Base-by-base conservation (phyloP, 2,329 filamentous ascomycete genomes). In the Xylariomycetidae sp. region DNA sequence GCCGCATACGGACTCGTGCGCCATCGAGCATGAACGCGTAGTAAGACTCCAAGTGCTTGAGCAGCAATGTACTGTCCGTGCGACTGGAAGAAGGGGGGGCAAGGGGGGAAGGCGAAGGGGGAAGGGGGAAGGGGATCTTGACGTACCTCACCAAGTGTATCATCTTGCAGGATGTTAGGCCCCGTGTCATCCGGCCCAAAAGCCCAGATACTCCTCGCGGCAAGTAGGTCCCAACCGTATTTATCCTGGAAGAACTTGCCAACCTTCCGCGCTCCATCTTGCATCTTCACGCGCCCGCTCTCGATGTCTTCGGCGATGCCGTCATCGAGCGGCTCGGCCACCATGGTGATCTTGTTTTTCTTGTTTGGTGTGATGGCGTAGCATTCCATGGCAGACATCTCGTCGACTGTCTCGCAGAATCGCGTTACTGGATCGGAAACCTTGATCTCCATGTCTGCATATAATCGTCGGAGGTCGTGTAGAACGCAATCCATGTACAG, bases 401-500 rank as follows among this genome's bases (percentile, higher is more conserved):
- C 92, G 23, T 95, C 88, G 17, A 95, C 90, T 1, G 92, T 98
- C 64, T 98, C 92, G 62, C 88, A 95, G 70, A 98, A 98, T 29
- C 92, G 76, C 12, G 92, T 96, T 26, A 98, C 90, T 1, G 92
- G 92, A 56, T 98, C 92, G 0, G 92, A 98, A 30, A 98, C 87
- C 64, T 96, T 96, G 64, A 98, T 85, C 58, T 98, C 92, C 92
- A 98, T 98, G 52, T 96, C 90, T 10, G 92, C 89, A 56, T 95
- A 98, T n/a, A 96, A 63, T 25, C 81, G 77, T 34, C 92, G 83
- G 29, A 98, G 72, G 56, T 98, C 92, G 59, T 98, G 92, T 28
- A 98, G 72, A 4, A 98, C 90, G 52, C 92, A 98, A 59, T 98
- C 92, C 89, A 98, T 96, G 66, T 98, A 98, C n/a, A 98, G 70